Conservation (phyloP, 2,329 filamentous ascomycete genomes). For the Emmonsiellopsis sp. region DNA sequence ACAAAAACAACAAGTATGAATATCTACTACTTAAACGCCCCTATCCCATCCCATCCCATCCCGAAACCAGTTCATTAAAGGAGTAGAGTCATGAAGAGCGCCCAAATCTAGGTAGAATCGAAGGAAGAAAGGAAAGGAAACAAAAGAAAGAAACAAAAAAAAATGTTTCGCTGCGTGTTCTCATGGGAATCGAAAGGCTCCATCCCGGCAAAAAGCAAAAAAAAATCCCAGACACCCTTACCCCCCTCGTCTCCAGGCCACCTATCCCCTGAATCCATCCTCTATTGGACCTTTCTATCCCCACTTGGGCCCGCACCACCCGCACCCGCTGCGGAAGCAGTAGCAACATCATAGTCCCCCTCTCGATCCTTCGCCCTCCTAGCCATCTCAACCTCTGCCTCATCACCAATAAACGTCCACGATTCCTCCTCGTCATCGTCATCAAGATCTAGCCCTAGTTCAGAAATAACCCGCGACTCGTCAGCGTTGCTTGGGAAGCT, state of each 20-base stretch:
- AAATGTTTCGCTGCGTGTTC: no score
- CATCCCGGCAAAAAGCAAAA: not conserved
- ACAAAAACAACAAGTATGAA: no score
- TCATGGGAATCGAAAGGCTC: no score
- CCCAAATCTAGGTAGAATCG: not conserved
- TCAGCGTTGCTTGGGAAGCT: conserved; percentile 27
- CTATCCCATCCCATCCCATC: no score
- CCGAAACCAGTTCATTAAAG: not conserved
- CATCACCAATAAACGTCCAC: conserved; percentile 80
- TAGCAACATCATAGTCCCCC: not conserved
- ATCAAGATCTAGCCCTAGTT: conserved; percentile 9
- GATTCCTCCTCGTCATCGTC: conserved; percentile 56
- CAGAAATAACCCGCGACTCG: not conserved
- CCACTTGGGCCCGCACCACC: not conserved
- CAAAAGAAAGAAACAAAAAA: not conserved
- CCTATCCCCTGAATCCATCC: no score
- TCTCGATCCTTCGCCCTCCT: conserved; percentile 8
- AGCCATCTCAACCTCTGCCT: conserved; percentile 29
- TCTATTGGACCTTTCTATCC: not conserved
- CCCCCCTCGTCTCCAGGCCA: no score
- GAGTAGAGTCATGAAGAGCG: not conserved
- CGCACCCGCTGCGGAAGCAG: not conserved
- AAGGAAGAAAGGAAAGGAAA: not conserved
- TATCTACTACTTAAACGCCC: no score
- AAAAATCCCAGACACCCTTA: not conserved